A percentile compares a stretch with the other conserved stretches of the same genome.
Conservation (phyloP, 352 stramenopile genomes). For the Globisporangium polare region DNA sequence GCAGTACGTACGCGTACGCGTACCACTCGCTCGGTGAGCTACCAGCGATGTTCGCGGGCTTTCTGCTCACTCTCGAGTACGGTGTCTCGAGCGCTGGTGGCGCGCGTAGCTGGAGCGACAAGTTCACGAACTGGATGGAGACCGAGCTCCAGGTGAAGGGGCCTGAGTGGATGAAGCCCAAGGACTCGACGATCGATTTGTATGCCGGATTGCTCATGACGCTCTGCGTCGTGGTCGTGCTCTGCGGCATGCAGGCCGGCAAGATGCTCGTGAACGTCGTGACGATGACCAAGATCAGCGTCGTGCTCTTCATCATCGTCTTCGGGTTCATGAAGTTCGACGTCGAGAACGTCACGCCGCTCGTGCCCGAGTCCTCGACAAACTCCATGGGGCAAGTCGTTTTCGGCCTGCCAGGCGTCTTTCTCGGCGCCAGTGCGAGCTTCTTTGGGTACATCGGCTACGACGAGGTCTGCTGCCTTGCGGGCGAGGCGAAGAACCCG, state of each 20-base stretch:
- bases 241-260: conserved; percentile 83
- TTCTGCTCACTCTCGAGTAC: conserved; percentile 93
- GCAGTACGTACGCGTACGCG: conserved; percentile 92
- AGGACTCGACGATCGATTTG: conserved; percentile 55
- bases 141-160: conserved; percentile 43
- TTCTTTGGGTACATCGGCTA: conserved; percentile 98
- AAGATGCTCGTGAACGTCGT: conserved; percentile 89
- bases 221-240: conserved; percentile 56
- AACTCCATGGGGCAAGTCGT: conserved; percentile 29
- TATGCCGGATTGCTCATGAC: conserved; percentile 81
- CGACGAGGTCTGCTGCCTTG: conserved; percentile 95
- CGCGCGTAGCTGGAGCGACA: conserved; percentile 92
- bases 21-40: conserved; percentile 93
- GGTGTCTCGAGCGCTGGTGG: conserved; percentile 87
- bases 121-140: conserved; percentile 83
- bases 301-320: conserved; percentile 93
- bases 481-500: conserved; percentile 85
- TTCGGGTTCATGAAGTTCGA: conserved; percentile 84
- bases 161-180: conserved; percentile 62
- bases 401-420: conserved; percentile 76
- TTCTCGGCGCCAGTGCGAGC: conserved; percentile 88
- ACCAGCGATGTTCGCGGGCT: conserved; percentile 86
- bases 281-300: conserved; percentile 86
- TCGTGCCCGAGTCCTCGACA: conserved; percentile 51
- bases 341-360: conserved; percentile 75